Evolutionary conservation across 345 rosid genomes (phyloP), one percentile per base, ranked within the genome.

Genomic region (Linum trigynum): DNA sequence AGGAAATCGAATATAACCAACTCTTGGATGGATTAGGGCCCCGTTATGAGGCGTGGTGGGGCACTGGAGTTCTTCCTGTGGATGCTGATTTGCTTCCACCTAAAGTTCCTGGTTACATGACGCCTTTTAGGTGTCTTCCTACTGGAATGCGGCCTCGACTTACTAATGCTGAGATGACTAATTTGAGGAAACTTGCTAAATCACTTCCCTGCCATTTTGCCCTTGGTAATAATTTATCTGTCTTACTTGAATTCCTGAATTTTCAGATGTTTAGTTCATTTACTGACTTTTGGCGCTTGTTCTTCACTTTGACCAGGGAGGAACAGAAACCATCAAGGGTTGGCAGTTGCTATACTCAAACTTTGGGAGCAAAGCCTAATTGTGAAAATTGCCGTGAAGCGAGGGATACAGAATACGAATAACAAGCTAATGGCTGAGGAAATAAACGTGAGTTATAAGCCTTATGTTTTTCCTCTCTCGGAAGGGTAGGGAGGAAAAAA

Each of bases 91-190:
- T 84, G 56, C 95, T 95, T 74, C 94, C 96, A 74, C 82, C 76
- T 55, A 86, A 80, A 60, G 64, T 95, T 82, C 84, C 91, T 40
- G 94, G 82, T 63, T 95, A 88, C 66, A 91, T 85, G 72, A 86
- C 99, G n/a, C 99, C 99, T 36, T 85, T 84, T 61, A 91, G 99
- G 80, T 84, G 91, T 80, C 99, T 95, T 76, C 99, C 99, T 67
- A 79, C 90, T 38, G 95, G 95, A 78, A 89, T 89, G 96, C 80
- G 99, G 64, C 82, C 96, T 36, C 72, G 84, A 58, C 89, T 95
- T 66, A 95, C 99, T 15, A 87, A 87, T 81, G 96, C 87, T 2
- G 99, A 95, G 81, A 91, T 95, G 96, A 91, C 97, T 56, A 79
- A 87, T 82, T 79, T 91, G 68, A 78, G 97, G 76, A 95, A 87